phyloP scores from a whole-genome alignment of 345 rosid species.

The Linum trigynum region DNA sequence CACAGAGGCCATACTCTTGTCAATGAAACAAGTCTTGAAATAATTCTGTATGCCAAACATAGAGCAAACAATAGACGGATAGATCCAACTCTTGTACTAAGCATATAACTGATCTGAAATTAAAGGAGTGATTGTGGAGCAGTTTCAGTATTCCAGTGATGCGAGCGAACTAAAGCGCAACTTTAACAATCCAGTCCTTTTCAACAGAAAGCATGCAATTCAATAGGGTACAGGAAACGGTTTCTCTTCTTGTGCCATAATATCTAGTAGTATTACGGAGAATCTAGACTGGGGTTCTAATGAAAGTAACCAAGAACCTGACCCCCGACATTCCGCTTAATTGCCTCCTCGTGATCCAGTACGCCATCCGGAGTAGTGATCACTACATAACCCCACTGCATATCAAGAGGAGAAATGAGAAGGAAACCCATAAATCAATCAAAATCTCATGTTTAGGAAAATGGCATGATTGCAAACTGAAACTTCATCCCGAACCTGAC shows the following conservation, averaged over 20 bases:
- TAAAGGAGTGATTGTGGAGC: too few species aligned
- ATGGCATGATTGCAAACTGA: too few species aligned
- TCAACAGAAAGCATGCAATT: not conserved
- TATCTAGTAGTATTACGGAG: constrained; percentile 1
- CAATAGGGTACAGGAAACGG: not conserved
- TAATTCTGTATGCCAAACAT: too few species aligned
- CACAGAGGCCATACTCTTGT: too few species aligned
- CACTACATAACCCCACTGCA: constrained; percentile 92
- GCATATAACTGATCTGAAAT: too few species aligned
- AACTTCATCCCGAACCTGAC: constrained; percentile 17
- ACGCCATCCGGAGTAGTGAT: constrained; percentile 86
- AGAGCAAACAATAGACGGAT: too few species aligned
- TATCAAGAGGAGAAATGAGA: not conserved
- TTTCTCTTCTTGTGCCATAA: constrained; percentile 32
- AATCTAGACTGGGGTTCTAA: constrained; percentile 22
- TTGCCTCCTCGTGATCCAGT: constrained; percentile 93
- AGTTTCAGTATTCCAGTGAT: too few species aligned
- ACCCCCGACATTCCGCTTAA: constrained; percentile 68
- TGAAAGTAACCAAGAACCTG: constrained; percentile 87
- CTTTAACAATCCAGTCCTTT: not conserved
- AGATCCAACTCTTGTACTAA: too few species aligned
- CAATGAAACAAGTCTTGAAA: too few species aligned
- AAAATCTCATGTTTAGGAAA: not conserved
- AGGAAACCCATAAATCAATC: not conserved
- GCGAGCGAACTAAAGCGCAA: not conserved